phyloP scores from a whole-genome alignment of 2,329 filamentous ascomycete genomes.

The Pseudogymnoascus sp. region DNA sequence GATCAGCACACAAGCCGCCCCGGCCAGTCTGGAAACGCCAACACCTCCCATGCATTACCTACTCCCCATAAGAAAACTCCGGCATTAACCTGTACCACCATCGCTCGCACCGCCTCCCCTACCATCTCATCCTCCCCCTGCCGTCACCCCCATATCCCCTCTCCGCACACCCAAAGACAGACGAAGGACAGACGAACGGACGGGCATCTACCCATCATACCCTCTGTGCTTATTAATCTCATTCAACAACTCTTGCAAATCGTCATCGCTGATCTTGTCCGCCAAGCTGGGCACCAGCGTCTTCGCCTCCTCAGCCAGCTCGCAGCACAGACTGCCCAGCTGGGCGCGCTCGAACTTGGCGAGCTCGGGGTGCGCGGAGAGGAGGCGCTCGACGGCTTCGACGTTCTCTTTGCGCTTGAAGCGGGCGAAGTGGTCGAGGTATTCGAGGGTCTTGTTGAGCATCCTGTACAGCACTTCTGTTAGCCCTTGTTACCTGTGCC shows the following conservation, averaged over 20 bases:
- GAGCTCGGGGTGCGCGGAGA: conserved; percentile 72
- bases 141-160: background rate
- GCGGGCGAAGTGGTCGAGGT: conserved; percentile 88
- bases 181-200: too few relatives aligned
- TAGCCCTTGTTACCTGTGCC: background rate
- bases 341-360: conserved; percentile 92
- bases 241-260: conserved; percentile 79
- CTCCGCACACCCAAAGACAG: background rate
- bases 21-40: conserved; percentile 11
- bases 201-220: conserved; percentile 20
- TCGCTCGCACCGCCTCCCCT: background rate
- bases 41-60: conserved; percentile 8
- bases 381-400: conserved; percentile 83
- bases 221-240: conserved; percentile 74
- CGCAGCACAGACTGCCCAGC: conserved; percentile 90
- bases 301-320: conserved; percentile 90
- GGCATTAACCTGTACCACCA: background rate
- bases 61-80: background rate
- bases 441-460: conserved; percentile 81
- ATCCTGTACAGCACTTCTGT: conserved; percentile 44
- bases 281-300: conserved; percentile 84
- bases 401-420: conserved; percentile 95
- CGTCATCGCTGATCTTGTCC: conserved; percentile 85
- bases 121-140: background rate
- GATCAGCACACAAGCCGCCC: conserved; percentile 4